Evolutionary conservation across 345 rosid genomes (phyloP), one percentile per base, ranked within the genome.

Genomic region (Aurinia saxatilis): DNA sequence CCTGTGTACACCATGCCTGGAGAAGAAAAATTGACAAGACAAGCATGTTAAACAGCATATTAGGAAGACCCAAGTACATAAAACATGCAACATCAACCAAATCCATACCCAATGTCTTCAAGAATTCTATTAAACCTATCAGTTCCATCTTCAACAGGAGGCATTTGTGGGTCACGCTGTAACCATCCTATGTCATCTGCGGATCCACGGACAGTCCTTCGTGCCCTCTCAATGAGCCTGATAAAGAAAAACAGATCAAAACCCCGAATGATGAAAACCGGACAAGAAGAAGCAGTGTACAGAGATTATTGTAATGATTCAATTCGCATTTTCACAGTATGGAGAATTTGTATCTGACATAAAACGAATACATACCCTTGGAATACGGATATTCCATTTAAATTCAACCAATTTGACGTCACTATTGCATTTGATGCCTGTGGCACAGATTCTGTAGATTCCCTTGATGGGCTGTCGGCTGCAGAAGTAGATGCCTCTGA

Each of bases 171-270:
- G 71, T 71, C 85, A 21, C 68, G 75, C 51, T 84, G 84, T 67
- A 93, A 77, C 99, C 97, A 93, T 60, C 99, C 97, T 70, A 93
- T 81, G 76, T 93, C 99, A 72, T 87, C 90, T 38, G 96, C 97
- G 5, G 99, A 90, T 40, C 99, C 99, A 40, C 85, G 92, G 66
- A 93, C 96, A 33, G 96, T 93, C 76, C 85, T 87, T 62, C 90
- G 75, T 35, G 91, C 96, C 15, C 90, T 82, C 65, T 93, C 97
- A 62, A 93, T 67, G 62, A 93, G 95, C 71, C 99, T 93, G 77
- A 59, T 49, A 14, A 5, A 14, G 37, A 8, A 41, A 50, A 11
- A 10, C 9, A 57, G 1, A 55, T 18, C 49, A 46, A 36, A 53
- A 5, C 63, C 10, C 45, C 46, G 49, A 27, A 21, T 27, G 29